phyloP scores from a whole-genome alignment of 2,329 filamentous ascomycete species.

The Huntiella abstrusa region DNA sequence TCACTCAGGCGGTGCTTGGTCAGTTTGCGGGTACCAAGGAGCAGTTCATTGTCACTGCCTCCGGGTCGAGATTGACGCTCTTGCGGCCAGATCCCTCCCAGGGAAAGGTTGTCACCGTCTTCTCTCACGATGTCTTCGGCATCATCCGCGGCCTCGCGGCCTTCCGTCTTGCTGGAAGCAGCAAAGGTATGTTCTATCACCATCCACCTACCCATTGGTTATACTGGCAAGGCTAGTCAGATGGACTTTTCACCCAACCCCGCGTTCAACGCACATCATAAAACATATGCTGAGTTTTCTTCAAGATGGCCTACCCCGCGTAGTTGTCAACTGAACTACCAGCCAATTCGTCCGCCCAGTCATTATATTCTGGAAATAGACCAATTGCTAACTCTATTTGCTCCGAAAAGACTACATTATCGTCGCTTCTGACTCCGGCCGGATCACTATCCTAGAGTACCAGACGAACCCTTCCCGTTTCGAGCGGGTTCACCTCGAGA shows the following conservation, averaged over 20 bases:
- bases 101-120: conserved; percentile 67
- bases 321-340: conserved; percentile 3
- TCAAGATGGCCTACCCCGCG: conserved; percentile 3
- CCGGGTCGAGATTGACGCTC: conserved; percentile 74
- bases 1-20: conserved; percentile 79
- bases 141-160: conserved; percentile 80
- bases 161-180: conserved; percentile 83
- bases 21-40: conserved; percentile 94
- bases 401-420: conserved; percentile 68
- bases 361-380: neutral
- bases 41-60: conserved; percentile 90
- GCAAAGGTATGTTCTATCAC: conserved; percentile 60
- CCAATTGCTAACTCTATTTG: conserved; percentile 16
- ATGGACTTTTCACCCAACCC: neutral
- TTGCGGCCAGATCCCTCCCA: conserved; percentile 70
- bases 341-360: neutral
- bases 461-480: conserved; percentile 72
- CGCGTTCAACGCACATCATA: neutral
- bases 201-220: neutral
- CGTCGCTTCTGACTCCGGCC: conserved; percentile 84
- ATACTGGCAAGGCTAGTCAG: neutral
- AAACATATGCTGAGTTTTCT: conserved; percentile 9
- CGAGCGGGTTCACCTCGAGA: conserved; percentile 80
- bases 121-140: conserved; percentile 88
- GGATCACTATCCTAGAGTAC: conserved; percentile 88